phyloP scores from a whole-genome alignment of 164 flowering plant species.

The Hamamelis virginiana region DNA sequence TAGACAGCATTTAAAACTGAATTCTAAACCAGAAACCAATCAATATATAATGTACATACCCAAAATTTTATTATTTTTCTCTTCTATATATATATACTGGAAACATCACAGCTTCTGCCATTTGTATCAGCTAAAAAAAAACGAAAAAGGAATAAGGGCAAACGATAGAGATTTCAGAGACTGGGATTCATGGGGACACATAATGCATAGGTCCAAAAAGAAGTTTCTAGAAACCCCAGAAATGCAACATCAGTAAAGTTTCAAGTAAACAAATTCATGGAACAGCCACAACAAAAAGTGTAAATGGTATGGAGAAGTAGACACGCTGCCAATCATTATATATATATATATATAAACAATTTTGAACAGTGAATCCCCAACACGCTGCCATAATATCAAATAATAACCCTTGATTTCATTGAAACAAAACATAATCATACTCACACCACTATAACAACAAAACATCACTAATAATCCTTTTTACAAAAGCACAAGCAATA shows the following conservation, averaged over 20 bases:
- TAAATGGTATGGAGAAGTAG: slow-evolving; percentile 2
- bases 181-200: no score
- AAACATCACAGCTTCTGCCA: slow-evolving; percentile 1
- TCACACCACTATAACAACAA: not conserved
- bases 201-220: not conserved
- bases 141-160: not conserved
- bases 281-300: no score
- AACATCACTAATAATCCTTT: slow-evolving; percentile 1
- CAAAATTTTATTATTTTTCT: not conserved
- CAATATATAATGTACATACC: not conserved
- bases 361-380: not conserved
- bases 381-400: not conserved
- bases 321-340: not conserved
- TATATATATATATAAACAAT: no score
- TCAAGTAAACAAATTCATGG: slow-evolving; percentile 4
- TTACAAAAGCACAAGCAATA: slow-evolving; percentile 14
- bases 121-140: not conserved
- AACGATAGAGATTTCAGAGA: not conserved
- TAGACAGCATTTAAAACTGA: not conserved
- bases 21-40: not conserved
- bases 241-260: slow-evolving; percentile 2
- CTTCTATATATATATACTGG: not conserved
- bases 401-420: not conserved
- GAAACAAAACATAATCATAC: slow-evolving; percentile 11
- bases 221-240: not conserved